These are phyloP conservation scores for Emiliania huxleyi DNA, from an alignment of 78 protist genomes.

Conservation along the genomic window DNA sequence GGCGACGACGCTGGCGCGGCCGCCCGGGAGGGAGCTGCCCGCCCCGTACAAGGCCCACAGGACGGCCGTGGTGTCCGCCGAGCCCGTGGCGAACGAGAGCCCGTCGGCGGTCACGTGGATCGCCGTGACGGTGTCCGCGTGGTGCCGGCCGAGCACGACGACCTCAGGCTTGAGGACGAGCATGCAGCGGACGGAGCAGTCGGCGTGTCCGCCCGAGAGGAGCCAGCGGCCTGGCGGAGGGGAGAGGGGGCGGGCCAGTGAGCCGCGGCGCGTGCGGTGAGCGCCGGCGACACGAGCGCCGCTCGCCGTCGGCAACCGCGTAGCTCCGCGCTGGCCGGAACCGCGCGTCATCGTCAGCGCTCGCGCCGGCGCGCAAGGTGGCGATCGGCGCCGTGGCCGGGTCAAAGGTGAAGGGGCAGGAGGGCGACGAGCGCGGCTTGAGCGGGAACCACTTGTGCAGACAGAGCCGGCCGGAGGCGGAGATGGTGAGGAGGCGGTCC, in stretches of 20 bases:
- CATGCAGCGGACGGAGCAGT: neutral
- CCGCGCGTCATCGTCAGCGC: neutral
- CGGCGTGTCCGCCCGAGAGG: constrained; percentile 4
- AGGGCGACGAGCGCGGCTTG: neutral
- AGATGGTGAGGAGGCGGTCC: neutral
- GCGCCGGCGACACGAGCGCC: neutral
- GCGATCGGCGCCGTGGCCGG: neutral
- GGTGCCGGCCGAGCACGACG: neutral
- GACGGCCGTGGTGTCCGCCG: constrained; percentile 20
- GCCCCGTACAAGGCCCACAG: neutral
- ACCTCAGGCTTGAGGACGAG: neutral
- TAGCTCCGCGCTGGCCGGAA: neutral
- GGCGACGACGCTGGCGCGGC: neutral
- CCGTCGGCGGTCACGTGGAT: neutral
- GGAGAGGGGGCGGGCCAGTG: neutral
- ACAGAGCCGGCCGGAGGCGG: neutral
- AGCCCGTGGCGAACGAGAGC: neutral
- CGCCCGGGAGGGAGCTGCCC: too few species aligned
- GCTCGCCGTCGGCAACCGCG: neutral
- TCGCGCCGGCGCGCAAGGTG: neutral
- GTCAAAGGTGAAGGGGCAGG: neutral
- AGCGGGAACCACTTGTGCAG: neutral
- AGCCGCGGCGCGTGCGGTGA: neutral
- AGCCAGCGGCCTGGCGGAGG: constrained; percentile 11
- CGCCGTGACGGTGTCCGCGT: neutral